Percentiles rank a stretch among this genome's conserved stretches.
These are phyloP conservation scores for Myxozyma melibiosi DNA, from an alignment of 805 yeast species.

Conservation along the genomic window DNA sequence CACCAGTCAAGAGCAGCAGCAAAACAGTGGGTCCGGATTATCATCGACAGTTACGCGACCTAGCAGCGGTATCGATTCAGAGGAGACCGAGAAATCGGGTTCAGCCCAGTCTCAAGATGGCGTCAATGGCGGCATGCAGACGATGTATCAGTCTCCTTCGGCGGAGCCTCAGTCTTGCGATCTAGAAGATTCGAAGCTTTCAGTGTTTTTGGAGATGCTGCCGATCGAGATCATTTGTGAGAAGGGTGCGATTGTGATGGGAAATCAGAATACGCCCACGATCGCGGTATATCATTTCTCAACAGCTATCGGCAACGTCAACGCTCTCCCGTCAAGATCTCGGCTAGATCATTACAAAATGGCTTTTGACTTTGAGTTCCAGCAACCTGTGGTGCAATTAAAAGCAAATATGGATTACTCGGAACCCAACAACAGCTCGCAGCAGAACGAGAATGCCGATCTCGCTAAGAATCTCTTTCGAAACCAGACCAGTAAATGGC, in stretches of 20 bases:
- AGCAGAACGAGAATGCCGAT: neutral
- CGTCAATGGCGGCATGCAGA: too few relatives aligned
- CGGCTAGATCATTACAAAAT: slow-evolving; percentile 60
- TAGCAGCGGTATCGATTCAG: neutral
- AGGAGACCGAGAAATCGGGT: neutral
- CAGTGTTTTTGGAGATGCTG: slow-evolving; percentile 42
- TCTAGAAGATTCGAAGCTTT: neutral
- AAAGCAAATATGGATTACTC: slow-evolving; percentile 69
- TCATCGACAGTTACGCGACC: neutral
- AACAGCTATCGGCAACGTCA: slow-evolving; percentile 58
- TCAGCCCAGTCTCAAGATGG: too few relatives aligned
- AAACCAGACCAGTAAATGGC: slow-evolving; percentile 13
- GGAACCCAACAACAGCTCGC: neutral
- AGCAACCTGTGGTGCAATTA: slow-evolving; percentile 60
- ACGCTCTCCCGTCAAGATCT: slow-evolving; percentile 48
- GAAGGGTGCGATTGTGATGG: slow-evolving; percentile 75
- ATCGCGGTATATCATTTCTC: slow-evolving; percentile 64
- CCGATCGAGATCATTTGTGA: slow-evolving; percentile 66
- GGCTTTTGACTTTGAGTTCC: slow-evolving; percentile 49
- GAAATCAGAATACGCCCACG: slow-evolving; percentile 77
- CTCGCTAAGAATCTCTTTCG: neutral
- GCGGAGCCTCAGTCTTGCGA: neutral
- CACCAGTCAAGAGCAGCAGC: neutral
- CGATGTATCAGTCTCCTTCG: too few relatives aligned
- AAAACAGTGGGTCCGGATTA: neutral